Evolutionary conservation across 345 rosid species (phyloP).

Genomic region (Rhizophora apiculata): DNA sequence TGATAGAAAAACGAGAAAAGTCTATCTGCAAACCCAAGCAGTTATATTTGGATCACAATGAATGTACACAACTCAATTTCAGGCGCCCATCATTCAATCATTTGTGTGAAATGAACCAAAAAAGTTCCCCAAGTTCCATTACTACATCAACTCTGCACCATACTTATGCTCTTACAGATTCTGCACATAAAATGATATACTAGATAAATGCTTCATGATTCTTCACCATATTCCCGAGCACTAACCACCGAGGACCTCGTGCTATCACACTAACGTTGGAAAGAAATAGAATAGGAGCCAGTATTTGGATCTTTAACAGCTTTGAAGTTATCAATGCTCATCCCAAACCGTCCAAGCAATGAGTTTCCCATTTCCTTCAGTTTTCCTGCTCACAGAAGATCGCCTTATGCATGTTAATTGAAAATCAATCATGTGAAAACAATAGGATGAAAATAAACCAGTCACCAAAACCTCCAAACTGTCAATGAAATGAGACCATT

Average conservation of each 20-base stretch:
- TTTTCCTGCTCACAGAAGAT: constrained; percentile 50
- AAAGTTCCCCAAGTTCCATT: no score
- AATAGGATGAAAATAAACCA: background rate
- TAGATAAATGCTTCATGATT: no score
- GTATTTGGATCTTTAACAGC: constrained; percentile 94
- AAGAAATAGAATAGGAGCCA: constrained; percentile 83
- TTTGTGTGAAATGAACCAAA: no score
- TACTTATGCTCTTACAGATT: background rate
- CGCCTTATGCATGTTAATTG: background rate
- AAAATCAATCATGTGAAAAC: background rate
- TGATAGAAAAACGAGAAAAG: no score
- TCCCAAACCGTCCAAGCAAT: constrained; percentile 77
- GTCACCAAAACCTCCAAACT: no score
- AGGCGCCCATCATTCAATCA: no score
- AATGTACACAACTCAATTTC: no score
- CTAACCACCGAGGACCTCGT: background rate
- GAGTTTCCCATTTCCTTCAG: constrained; percentile 92
- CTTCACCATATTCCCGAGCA: background rate
- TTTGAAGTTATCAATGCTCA: constrained; percentile 93
- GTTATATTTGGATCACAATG: no score
- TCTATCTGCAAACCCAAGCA: no score
- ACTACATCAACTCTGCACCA: background rate
- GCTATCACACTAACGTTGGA: constrained; percentile 41
- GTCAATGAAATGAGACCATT: no score
- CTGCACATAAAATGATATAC: background rate